phyloP scores from a whole-genome alignment of 2,329 filamentous ascomycete species.

The Claviceps fusiformis region DNA sequence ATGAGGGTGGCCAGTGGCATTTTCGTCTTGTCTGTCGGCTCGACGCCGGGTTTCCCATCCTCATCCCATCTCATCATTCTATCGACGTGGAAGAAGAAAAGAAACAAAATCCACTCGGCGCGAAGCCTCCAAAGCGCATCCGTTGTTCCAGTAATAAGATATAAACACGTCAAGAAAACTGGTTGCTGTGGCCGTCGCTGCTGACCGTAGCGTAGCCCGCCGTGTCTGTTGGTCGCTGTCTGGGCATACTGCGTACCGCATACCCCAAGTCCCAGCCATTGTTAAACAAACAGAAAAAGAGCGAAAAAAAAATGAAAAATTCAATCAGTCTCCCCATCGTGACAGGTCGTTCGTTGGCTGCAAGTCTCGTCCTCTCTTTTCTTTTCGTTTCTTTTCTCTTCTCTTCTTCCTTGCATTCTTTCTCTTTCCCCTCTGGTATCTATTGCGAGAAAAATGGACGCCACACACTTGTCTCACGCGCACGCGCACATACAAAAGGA shows the following conservation, averaged over 20 bases:
- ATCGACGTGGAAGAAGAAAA: background rate
- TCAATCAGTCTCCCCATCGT: slow-evolving; percentile 3
- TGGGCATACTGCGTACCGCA: background rate
- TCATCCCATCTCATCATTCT: background rate
- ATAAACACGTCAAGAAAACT: slow-evolving; percentile 3
- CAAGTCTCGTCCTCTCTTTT: background rate
- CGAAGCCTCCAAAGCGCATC: background rate
- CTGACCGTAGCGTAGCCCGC: background rate
- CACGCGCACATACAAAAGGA: background rate
- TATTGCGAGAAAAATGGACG: slow-evolving; percentile 2
- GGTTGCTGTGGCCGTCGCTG: background rate
- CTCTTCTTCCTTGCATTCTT: background rate
- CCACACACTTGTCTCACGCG: background rate
- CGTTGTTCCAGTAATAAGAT: slow-evolving; percentile 1
- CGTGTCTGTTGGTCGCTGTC: background rate
- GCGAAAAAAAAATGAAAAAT: background rate
- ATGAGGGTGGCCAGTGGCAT: too few species aligned
- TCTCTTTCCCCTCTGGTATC: slow-evolving; percentile 1
- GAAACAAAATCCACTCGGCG: background rate
- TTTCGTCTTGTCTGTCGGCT: too few species aligned
- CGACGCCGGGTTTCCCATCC: background rate
- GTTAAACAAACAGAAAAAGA: background rate
- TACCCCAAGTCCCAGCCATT: background rate
- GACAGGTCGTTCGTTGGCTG: slow-evolving; percentile 4
- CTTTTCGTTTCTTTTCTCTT: background rate